Conservation (phyloP, 306 rosid species). For the Cicer yamashitae region DNA sequence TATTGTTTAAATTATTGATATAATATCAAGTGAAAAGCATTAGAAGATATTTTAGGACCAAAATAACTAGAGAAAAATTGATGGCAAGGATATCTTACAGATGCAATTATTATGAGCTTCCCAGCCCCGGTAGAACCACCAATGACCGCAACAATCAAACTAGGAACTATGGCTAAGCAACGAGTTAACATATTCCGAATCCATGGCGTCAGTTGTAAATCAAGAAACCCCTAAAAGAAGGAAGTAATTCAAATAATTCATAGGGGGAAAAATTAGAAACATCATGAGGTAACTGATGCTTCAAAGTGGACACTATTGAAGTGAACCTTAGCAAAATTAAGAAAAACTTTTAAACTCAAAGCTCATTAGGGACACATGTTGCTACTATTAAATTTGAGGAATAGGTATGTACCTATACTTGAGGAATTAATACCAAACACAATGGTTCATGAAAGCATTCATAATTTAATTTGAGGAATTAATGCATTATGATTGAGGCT, state of each 20-base stretch:
- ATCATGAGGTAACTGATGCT: constrained; percentile 25
- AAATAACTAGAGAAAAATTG: constrained; percentile 15
- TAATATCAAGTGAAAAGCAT: neutral
- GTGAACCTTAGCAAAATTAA: constrained; percentile 1
- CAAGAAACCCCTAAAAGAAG: constrained; percentile 79
- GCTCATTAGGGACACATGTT: constrained; percentile 8
- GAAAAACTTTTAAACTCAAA: constrained; percentile 12
- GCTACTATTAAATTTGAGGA: constrained; percentile 21
- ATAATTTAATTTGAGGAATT: constrained; percentile 24
- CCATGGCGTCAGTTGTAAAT: constrained; percentile 83
- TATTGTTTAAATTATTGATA: neutral
- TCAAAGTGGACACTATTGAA: constrained; percentile 2
- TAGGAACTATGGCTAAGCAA: constrained; percentile 90
- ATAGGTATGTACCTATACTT: neutral
- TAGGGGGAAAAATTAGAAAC: constrained; percentile 8
- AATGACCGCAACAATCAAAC: constrained; percentile 84
- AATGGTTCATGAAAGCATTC: neutral
- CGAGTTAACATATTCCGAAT: constrained; percentile 83
- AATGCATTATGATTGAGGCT: constrained; percentile 18
- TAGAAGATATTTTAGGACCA: constrained; percentile 19
- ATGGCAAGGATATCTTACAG: constrained; percentile 63
- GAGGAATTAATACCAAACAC: constrained; percentile 11
- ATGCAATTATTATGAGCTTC: constrained; percentile 85
- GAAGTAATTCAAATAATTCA: constrained; percentile 15
- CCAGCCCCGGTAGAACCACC: constrained; percentile 98